phyloP scores from a whole-genome alignment of 495 filamentous ascomycete species.

The Aspergillus homomorphus region DNA sequence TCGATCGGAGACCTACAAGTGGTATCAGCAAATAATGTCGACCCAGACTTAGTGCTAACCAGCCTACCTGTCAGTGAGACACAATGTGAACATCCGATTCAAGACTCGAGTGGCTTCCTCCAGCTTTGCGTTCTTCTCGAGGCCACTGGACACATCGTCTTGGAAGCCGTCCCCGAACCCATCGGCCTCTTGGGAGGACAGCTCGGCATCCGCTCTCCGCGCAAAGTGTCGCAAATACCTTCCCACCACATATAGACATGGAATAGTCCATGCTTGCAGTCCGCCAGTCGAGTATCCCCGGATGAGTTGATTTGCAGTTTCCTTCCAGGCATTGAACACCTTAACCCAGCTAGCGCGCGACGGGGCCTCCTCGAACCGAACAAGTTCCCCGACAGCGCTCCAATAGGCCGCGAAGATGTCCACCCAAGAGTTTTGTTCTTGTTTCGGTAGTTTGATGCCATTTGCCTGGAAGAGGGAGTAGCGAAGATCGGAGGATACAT shows the following conservation, averaged over 20 bases:
- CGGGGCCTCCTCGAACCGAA: constrained; percentile 48
- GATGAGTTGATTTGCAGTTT: constrained; percentile 65
- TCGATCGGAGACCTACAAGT: constrained; percentile 70
- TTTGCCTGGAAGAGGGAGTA: constrained; percentile 59
- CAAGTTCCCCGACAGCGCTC: constrained; percentile 69
- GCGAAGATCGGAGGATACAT: constrained; percentile 57
- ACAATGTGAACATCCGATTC: constrained; percentile 84
- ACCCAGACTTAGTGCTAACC: neutral
- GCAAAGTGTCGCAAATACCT: constrained; percentile 84
- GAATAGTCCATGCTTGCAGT: constrained; percentile 83
- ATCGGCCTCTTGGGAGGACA: constrained; percentile 38
- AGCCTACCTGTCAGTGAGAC: constrained; percentile 80
- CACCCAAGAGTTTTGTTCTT: constrained; percentile 71
- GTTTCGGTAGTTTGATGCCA: constrained; percentile 50
- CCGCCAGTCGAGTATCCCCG: constrained; percentile 66
- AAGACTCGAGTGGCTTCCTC: constrained; percentile 87
- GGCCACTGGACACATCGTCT: constrained; percentile 71
- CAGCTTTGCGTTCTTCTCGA: constrained; percentile 71
- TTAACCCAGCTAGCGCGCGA: constrained; percentile 60
- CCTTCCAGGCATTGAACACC: constrained; percentile 84
- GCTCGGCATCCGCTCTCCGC: constrained; percentile 72
- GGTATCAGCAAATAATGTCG: constrained; percentile 20
- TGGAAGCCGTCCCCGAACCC: constrained; percentile 53
- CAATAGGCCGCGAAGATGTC: constrained; percentile 82
- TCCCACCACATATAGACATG: constrained; percentile 79